phyloP scores from a whole-genome alignment of 2,329 filamentous ascomycete species.

The Aureobasidium namibiae region DNA sequence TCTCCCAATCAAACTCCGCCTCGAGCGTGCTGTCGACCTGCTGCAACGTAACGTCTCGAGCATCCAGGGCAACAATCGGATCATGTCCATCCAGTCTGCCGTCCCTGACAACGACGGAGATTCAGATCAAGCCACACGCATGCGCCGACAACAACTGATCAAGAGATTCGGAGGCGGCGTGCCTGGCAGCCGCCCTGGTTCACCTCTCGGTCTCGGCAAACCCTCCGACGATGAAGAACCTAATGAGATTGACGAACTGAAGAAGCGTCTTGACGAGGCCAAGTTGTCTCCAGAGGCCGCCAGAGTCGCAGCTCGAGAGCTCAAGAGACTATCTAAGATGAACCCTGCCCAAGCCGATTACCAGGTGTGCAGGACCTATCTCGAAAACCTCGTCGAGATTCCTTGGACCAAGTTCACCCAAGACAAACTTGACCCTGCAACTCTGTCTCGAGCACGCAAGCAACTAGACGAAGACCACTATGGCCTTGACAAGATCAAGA shows the following conservation, averaged over 20 bases:
- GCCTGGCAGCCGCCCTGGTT: constrained; percentile 21
- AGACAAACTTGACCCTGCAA: constrained; percentile 75
- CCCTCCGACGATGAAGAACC: constrained; percentile 66
- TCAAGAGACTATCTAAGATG: constrained; percentile 88
- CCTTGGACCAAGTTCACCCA: constrained; percentile 82
- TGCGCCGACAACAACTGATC: constrained; percentile 35
- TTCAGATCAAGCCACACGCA: constrained; percentile 26
- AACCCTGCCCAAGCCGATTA: constrained; percentile 94
- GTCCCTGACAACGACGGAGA: constrained; percentile 24
- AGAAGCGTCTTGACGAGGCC: constrained; percentile 76
- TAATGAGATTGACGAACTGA: constrained; percentile 85
- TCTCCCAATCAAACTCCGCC: constrained; percentile 65
- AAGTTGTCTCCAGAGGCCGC: constrained; percentile 74
- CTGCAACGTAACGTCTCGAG: constrained; percentile 72
- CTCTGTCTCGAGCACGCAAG: constrained; percentile 68
- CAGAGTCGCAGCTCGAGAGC: constrained; percentile 83
- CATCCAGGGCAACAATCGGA: constrained; percentile 81
- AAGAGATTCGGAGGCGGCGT: constrained; percentile 25
- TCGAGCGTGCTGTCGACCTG: constrained; percentile 76
- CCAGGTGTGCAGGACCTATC: constrained; percentile 83
- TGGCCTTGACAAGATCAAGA: constrained; percentile 94
- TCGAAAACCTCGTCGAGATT: constrained; percentile 89
- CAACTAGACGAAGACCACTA: constrained; percentile 96
- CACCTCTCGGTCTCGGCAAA: constrained; percentile 34
- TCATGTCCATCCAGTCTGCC: constrained; percentile 66